Percentiles rank a stretch among this genome's conserved stretches.
phyloP scores from a whole-genome alignment of 495 filamentous ascomycete species.

The Hyaloscypha bicolor region DNA sequence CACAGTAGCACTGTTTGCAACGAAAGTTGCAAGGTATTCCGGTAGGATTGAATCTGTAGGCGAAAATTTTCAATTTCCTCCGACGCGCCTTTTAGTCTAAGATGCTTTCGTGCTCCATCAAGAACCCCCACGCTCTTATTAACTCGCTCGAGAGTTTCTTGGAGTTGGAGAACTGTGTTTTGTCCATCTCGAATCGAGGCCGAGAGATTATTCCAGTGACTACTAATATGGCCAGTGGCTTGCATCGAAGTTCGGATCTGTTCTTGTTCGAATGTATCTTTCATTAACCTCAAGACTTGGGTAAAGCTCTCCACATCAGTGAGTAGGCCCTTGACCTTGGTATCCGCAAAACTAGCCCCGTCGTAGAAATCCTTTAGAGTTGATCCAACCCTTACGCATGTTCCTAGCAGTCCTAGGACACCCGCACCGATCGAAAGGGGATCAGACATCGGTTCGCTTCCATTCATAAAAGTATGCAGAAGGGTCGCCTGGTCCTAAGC shows the following conservation, averaged over 20 bases:
- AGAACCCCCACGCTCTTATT: constrained; percentile 21
- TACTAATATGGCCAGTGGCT: constrained; percentile 24
- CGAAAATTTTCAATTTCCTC: constrained; percentile 20
- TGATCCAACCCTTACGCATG: constrained; percentile 10
- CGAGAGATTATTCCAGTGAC: constrained; percentile 22
- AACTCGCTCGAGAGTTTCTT: constrained; percentile 17
- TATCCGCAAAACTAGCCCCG: constrained; percentile 14
- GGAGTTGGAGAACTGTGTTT: constrained; percentile 12
- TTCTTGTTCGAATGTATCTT: constrained; percentile 24
- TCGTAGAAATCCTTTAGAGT: constrained; percentile 22
- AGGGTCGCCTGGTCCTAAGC: no score
- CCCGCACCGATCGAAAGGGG: constrained; percentile 22
- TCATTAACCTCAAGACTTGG: constrained; percentile 21
- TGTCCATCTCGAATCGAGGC: constrained; percentile 21
- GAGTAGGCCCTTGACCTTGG: constrained; percentile 19
- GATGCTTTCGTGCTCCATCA: constrained; percentile 20
- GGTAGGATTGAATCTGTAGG: constrained; percentile 18
- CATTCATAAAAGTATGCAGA: no score
- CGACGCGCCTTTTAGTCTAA: constrained; percentile 14
- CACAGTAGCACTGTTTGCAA: constrained; percentile 24
- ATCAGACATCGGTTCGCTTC: constrained; percentile 8
- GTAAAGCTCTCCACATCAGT: constrained; percentile 24
- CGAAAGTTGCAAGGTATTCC: constrained; percentile 19
- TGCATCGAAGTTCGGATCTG: constrained; percentile 5
- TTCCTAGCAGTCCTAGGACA: constrained; percentile 14